Conservation (phyloP, 352 stramenopile genomes). For the Pythium diclinum region DNA sequence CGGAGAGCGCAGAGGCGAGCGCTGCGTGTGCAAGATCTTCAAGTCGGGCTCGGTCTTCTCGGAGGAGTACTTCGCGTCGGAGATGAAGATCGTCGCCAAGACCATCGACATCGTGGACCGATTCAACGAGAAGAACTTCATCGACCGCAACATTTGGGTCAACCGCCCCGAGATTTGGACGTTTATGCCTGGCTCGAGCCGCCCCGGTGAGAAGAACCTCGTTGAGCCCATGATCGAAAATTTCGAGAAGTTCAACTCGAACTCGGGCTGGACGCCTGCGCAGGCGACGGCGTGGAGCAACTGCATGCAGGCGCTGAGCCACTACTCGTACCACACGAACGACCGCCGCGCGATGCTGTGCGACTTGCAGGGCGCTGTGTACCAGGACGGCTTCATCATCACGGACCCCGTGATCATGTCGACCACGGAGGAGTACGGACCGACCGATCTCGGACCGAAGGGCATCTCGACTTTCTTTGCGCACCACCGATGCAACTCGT, state of each 20-base stretch:
- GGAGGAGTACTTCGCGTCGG: constrained; percentile 23
- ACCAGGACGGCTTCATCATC: constrained; percentile 33
- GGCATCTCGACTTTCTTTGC: constrained; percentile 42
- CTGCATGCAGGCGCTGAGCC: constrained; percentile 38
- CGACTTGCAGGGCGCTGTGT: constrained; percentile 47
- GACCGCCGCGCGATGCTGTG: constrained; percentile 27
- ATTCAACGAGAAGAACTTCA: constrained; percentile 27
- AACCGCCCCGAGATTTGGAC: constrained; percentile 32
- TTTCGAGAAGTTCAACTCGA: constrained; percentile 56
- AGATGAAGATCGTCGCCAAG: constrained; percentile 28
- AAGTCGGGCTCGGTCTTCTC: constrained; percentile 34
- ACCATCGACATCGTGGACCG: constrained; percentile 27
- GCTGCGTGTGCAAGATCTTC: constrained; percentile 39
- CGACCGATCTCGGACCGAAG: constrained; percentile 31
- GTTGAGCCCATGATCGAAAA: constrained; percentile 38
- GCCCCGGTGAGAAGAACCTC: constrained; percentile 25
- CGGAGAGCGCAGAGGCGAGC: constrained; percentile 20
- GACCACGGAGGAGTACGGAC: constrained; percentile 24
- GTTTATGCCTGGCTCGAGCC: constrained; percentile 15
- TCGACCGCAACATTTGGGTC: constrained; percentile 23
- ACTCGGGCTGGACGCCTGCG: constrained; percentile 28
- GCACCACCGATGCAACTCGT: constrained; percentile 39
- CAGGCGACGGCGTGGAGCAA: constrained; percentile 21
- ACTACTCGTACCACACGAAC: constrained; percentile 38
- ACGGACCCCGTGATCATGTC: constrained; percentile 47